Evolutionary conservation across 352 stramenopile genomes (phyloP), one percentile per base, ranked within the genome.

Genomic region (Phytopythium oedochilum): DNA sequence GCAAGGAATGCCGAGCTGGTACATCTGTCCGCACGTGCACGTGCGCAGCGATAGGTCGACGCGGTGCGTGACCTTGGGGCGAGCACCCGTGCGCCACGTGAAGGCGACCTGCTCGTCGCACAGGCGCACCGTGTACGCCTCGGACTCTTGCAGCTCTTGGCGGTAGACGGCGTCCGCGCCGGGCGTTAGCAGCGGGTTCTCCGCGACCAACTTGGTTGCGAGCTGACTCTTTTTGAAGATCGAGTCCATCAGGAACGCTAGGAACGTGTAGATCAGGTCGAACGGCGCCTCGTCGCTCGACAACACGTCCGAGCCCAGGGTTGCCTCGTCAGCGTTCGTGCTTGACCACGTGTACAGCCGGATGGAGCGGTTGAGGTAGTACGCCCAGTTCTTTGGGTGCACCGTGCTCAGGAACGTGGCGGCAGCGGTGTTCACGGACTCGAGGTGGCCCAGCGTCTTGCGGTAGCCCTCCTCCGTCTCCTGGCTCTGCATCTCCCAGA

Each of bases 231-330:
- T 90, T 60, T 86, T 87, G 59, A 80, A 92, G 29, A 77, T 60
- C 28, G 53, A 61, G 48, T 92, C 82, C 82, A 92, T 92, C 44
- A 92, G 57, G 56, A 88, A 89, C 6, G 79, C 80, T 44, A 92
- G 54, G 57, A 89, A 91, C 39, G 68, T 78, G 45, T 93, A 93
- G 46, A 91, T 67, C 36, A 93, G 59, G 63, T 93, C 83, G 29
- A 93, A 89, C 42, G 83, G 83, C 23, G 83, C 77, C 40, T 92
- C 82, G 43, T 92, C 82, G 35, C 75, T 85, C 42, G 58, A 62
- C 34, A 85, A 65, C 22, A 87, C 66, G 25, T 87, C 79, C 17
- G 79, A 84, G 25, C 78, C 82, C 6, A 67, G 45, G 15, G 83
- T 68, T 2, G 77, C 82, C 26, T 87, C 71, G 50, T 86, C 70